phyloP scores from a whole-genome alignment of 108 stramenopile species.

The Nitzschia sp. region DNA sequence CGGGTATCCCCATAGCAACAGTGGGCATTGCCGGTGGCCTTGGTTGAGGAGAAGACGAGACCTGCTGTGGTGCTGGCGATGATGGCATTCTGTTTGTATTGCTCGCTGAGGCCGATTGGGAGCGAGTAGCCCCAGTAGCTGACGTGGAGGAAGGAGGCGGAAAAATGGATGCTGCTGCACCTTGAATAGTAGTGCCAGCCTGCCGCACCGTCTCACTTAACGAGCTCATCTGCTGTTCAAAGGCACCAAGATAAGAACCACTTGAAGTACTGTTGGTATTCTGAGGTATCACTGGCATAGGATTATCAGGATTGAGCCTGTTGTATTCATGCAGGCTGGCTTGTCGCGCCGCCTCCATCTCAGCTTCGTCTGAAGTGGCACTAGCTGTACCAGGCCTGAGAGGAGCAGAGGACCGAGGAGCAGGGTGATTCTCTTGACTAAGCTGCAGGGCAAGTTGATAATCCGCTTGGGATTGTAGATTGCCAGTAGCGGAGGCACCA shows the following conservation, averaged over 20 bases:
- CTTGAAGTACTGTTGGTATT: background rate
- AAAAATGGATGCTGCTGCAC: background rate
- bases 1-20: background rate
- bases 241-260: background rate
- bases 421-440: conserved; percentile 25
- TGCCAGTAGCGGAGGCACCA: conserved; percentile 47
- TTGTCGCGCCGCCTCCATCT: conserved; percentile 69
- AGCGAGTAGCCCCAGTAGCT: background rate
- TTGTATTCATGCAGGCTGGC: conserved; percentile 52
- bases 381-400: background rate
- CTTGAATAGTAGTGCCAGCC: background rate
- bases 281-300: background rate
- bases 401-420: background rate
- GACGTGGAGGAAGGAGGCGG: background rate
- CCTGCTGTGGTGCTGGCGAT: background rate
- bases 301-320: background rate
- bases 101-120: background rate
- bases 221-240: background rate
- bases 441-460: conserved; percentile 73
- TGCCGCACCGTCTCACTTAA: background rate
- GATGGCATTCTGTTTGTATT: background rate
- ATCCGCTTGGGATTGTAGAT: conserved; percentile 60
- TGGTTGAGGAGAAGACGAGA: background rate
- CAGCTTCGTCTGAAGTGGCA: background rate
- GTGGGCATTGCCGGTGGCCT: background rate